Evolutionary conservation across 352 stramenopile species (phyloP).

Genomic region (Aphanomyces invadans): DNA sequence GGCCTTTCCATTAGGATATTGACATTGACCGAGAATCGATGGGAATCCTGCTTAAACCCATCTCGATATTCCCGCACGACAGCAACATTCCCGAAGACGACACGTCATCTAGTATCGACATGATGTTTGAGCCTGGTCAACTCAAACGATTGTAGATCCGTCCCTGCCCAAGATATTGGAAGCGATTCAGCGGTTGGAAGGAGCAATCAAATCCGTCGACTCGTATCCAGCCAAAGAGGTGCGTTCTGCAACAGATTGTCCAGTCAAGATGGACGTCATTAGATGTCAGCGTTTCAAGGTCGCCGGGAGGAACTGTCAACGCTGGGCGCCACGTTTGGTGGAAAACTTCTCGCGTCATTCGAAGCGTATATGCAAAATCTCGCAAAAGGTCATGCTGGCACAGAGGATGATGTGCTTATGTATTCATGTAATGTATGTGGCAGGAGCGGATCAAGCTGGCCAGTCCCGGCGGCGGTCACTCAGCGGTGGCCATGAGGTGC

Average conservation of each 20-base stretch:
- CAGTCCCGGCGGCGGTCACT: slow-evolving; percentile 1
- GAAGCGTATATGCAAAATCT: slow-evolving; percentile 48
- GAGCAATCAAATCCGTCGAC: slow-evolving; percentile 50
- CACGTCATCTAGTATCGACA: background rate
- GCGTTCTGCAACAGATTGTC: too few relatives aligned
- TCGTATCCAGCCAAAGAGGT: slow-evolving; percentile 42
- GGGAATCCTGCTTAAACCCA: slow-evolving; percentile 40
- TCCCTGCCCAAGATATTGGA: slow-evolving; percentile 32
- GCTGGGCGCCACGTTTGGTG: slow-evolving; percentile 37
- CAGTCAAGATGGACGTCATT: too few relatives aligned
- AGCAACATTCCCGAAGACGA: slow-evolving; percentile 7
- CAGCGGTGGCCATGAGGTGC: background rate
- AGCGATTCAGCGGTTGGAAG: slow-evolving; percentile 39
- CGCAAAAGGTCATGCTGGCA: slow-evolving; percentile 26
- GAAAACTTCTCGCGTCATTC: slow-evolving; percentile 48
- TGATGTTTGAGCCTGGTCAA: too few relatives aligned
- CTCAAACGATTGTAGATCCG: background rate
- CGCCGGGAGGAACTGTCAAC: slow-evolving; percentile 48
- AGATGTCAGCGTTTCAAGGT: slow-evolving; percentile 52
- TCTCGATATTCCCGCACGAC: slow-evolving; percentile 44
- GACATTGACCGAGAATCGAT: slow-evolving; percentile 52
- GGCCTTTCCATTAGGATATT: too few relatives aligned
- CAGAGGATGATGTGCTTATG: slow-evolving; percentile 32
- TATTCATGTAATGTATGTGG: background rate
- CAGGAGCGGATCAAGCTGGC: background rate